These are phyloP conservation scores for Penicillium chermesinum DNA, from an alignment of 495 filamentous ascomycete species.

Conservation along the genomic window DNA sequence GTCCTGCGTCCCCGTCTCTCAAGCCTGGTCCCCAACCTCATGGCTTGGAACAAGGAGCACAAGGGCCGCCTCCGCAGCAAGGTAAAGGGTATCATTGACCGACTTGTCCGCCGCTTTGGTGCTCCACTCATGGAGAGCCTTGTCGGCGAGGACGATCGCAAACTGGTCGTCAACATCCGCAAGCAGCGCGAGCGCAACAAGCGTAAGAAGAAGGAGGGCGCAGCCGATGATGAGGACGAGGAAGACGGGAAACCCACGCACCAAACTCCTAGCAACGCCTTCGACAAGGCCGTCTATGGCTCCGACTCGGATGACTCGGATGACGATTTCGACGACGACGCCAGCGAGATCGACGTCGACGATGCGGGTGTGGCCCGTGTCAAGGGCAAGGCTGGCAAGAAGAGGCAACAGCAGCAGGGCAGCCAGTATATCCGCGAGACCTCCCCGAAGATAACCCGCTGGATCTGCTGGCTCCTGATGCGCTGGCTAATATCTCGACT, in stretches of 20 bases:
- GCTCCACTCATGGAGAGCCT: constrained; percentile 67
- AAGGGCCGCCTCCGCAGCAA: constrained; percentile 92
- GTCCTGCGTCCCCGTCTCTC: constrained; percentile 68
- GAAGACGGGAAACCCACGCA: constrained; percentile 31
- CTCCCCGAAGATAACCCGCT: constrained; percentile 78
- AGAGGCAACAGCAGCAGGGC: constrained; percentile 45
- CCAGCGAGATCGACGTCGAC: constrained; percentile 53
- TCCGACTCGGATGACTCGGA: constrained; percentile 66
- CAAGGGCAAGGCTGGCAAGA: constrained; percentile 31
- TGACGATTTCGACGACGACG: constrained; percentile 48
- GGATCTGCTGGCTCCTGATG: constrained; percentile 81
- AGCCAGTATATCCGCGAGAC: constrained; percentile 86
- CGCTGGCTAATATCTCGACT: constrained; percentile 87
- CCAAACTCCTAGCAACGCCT: constrained; percentile 73
- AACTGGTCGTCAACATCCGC: constrained; percentile 86
- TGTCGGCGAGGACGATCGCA: constrained; percentile 73
- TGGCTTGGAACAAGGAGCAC: constrained; percentile 97
- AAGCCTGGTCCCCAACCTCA: constrained; percentile 76
- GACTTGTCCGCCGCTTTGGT: constrained; percentile 87
- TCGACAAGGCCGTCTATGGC: constrained; percentile 91
- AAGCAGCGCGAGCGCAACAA: constrained; percentile 87
- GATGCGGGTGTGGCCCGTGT: constrained; percentile 31
- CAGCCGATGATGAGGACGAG: constrained; percentile 44
- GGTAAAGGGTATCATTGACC: constrained; percentile 94
- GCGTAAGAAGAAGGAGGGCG: constrained; percentile 70